phyloP scores from a whole-genome alignment of 2,329 filamentous ascomycete species.

The Chrysoporthe deuterocubensis region DNA sequence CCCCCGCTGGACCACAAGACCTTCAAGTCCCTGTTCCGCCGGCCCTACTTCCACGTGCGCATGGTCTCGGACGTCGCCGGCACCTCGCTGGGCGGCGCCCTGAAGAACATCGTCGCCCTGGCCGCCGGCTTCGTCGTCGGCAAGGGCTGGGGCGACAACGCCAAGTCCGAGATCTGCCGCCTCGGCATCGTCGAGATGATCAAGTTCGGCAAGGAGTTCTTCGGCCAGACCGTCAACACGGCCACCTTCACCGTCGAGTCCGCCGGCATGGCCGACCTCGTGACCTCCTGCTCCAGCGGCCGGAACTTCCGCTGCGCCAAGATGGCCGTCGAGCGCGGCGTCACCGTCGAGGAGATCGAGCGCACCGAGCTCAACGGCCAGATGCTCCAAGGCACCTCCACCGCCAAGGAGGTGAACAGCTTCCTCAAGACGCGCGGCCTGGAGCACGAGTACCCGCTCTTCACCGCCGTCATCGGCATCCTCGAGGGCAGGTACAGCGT shows the following conservation, averaged over 20 bases:
- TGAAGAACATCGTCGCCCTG: slow-evolving; percentile 96
- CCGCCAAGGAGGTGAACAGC: slow-evolving; percentile 86
- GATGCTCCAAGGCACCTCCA: slow-evolving; percentile 93
- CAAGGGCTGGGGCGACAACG: slow-evolving; percentile 96
- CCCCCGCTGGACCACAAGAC: slow-evolving; percentile 84
- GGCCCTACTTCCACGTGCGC: slow-evolving; percentile 96
- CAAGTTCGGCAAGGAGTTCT: slow-evolving; percentile 92
- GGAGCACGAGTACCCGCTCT: slow-evolving; percentile 86
- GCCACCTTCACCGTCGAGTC: slow-evolving; percentile 97
- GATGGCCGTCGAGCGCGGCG: slow-evolving; percentile 78
- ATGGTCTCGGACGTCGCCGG: slow-evolving; percentile 95
- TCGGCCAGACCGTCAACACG: slow-evolving; percentile 77
- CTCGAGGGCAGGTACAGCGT: slow-evolving; percentile 76
- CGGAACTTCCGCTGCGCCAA: slow-evolving; percentile 94
- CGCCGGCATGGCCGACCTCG: slow-evolving; percentile 91
- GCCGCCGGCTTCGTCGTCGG: slow-evolving; percentile 95
- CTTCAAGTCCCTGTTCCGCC: slow-evolving; percentile 86
- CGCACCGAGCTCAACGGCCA: slow-evolving; percentile 90
- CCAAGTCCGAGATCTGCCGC: slow-evolving; percentile 98
- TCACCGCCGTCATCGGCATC: slow-evolving; percentile 86
- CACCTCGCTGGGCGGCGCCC: slow-evolving; percentile 88
- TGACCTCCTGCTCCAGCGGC: slow-evolving; percentile 90
- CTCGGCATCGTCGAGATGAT: slow-evolving; percentile 96
- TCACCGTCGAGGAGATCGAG: slow-evolving; percentile 87
- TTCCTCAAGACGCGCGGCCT: slow-evolving; percentile 80